These are phyloP conservation scores for Onygenales sp. DNA, from an alignment of 2,329 filamentous ascomycete species.

Conservation along the genomic window DNA sequence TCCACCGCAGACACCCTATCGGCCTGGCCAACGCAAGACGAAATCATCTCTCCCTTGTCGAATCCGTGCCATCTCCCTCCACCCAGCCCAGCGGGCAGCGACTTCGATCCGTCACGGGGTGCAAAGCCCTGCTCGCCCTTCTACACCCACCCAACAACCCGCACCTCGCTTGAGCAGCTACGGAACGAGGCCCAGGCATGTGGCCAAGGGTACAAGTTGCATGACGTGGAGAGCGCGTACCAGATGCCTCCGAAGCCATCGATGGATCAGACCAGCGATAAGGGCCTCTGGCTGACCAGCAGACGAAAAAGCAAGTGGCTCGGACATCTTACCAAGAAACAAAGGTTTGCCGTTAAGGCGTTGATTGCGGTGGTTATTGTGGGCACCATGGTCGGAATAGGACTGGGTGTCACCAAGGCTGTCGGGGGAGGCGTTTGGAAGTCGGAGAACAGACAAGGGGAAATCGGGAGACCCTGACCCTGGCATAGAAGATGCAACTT, in stretches of 20 bases:
- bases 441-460: conserved; percentile 21
- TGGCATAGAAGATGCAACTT: too few relatives aligned
- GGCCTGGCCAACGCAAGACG: neutral
- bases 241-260: neutral
- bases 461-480: conserved; percentile 13
- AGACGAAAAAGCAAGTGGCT: conserved; percentile 25
- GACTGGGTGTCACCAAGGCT: conserved; percentile 34
- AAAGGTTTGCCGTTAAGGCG: conserved; percentile 30
- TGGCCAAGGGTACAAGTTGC: conserved; percentile 10
- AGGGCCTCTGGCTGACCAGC: conserved; percentile 19
- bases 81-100: conserved; percentile 7
- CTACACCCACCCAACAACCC: conserved; percentile 31
- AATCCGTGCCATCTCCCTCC: neutral
- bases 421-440: conserved; percentile 37
- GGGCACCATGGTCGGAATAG: conserved; percentile 36
- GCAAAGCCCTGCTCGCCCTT: conserved; percentile 36
- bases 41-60: neutral
- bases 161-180: conserved; percentile 19
- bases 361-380: conserved; percentile 32
- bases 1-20: neutral
- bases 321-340: conserved; percentile 22
- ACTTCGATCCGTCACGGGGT: conserved; percentile 30
- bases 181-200: conserved; percentile 7
- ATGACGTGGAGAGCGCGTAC: conserved; percentile 4
- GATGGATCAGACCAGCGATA: neutral